Base-by-base conservation (phyloP, 2,329 filamentous ascomycete genomes). In the Fusarium nelsonii region DNA sequence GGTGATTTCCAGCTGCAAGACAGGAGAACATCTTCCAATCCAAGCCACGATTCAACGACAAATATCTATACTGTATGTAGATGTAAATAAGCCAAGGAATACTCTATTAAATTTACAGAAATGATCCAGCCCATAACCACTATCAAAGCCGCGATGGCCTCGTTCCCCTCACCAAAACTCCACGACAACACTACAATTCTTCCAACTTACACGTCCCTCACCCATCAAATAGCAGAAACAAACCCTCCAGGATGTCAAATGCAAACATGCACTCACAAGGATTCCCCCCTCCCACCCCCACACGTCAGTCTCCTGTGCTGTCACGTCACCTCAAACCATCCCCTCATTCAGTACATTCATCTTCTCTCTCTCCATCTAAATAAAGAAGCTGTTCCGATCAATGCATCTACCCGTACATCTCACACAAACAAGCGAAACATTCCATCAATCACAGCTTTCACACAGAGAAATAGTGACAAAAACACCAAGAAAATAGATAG, bases 321-420 rank as follows among this genome's bases (percentile, higher is more conserved):
- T 45, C 43, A 55, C 51, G 20, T 54, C 37, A 50, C 33, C 20
- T 14, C 28, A 51, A 40, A 23, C 23, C 23, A 23, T 23, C 23
- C 23, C 23, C 23, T 23, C 23, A 23, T 23, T 23, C 23, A 6
- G 23, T 23, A 23, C 23, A 23, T 23, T 36, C 15, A 34, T 16
- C 44, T 16, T 18, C 8, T 45, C 5, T 33, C 12, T 33, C 20
- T 20, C 16, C 50, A 43, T 45, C 52, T 52, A 52, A 55, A 55
- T 48, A 48, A 55, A 48, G 52, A 37, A 20, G 26, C 18, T 15
- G 26, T 7, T 39, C 16, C 46, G 53, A 52, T 51, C 46, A 52
- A 43, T 64, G 59, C 61, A 58, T 37, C 45, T 41, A 50, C 59
- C 61, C 61, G 61, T 37, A 14, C 23, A 63, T 49, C 43, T 37